Conservation (phyloP, 164 flowering plant species). For the Nymphaea colorata region DNA sequence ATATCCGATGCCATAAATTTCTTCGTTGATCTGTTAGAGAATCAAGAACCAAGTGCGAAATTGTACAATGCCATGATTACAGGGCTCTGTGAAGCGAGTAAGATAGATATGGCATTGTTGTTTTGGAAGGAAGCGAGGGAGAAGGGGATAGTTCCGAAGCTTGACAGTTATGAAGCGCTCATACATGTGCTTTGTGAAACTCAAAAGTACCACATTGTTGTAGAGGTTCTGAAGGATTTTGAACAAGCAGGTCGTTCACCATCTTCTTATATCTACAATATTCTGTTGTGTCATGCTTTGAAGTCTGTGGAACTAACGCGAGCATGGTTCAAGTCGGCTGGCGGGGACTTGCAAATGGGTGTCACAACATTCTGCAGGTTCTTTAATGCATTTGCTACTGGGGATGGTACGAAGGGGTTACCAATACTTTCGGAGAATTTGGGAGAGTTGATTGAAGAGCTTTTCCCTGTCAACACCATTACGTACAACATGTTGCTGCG, state of each 20-base stretch:
- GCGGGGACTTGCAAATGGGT: conserved; percentile 8
- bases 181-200: conserved; percentile 24
- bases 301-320: conserved; percentile 19
- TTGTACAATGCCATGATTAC: conserved; percentile 36
- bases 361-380: conserved; percentile 33
- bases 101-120: conserved; percentile 28
- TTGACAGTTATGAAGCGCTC: conserved; percentile 59
- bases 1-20: conserved; percentile 45
- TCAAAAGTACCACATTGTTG: conserved; percentile 26
- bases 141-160: conserved; percentile 31
- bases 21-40: conserved; percentile 23
- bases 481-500: conserved; percentile 63
- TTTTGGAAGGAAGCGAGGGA: conserved; percentile 23
- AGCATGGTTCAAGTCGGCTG: conserved; percentile 36
- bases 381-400: conserved; percentile 38
- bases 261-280: conserved; percentile 64
- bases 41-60: conserved; percentile 16
- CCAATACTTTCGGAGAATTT: conserved; percentile 18
- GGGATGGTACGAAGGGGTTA: conserved; percentile 5
- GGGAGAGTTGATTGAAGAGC: conserved; percentile 37
- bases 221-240: conserved; percentile 35
- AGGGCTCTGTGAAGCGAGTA: conserved; percentile 52
- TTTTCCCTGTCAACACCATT: conserved; percentile 40
- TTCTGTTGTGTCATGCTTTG: conserved; percentile 40
- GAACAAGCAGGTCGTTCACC: conserved; percentile 28